A percentile compares a stretch with the other conserved stretches of the same genome.
phyloP scores from a whole-genome alignment of 1,284 basidiomycete species.

The Malassezia arunalokei region DNA sequence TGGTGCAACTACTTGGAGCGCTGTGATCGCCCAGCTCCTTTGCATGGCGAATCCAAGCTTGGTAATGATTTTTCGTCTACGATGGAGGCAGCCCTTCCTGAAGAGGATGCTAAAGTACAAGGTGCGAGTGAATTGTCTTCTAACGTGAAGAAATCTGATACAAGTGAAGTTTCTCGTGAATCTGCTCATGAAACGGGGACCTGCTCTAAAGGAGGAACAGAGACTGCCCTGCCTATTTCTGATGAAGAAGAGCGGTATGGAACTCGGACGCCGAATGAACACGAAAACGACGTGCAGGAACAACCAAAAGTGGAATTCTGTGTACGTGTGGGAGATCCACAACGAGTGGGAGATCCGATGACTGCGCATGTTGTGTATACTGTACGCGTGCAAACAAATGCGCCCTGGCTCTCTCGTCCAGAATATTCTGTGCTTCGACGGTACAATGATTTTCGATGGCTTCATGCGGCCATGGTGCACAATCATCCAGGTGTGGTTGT shows the following conservation, averaged over 20 bases:
- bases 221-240: not conserved
- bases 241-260: constrained; percentile 10
- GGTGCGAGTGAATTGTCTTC: not conserved
- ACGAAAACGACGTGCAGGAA: constrained; percentile 7
- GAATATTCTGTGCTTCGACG: constrained; percentile 64
- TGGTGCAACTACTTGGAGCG: constrained; percentile 26
- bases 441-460: constrained; percentile 94
- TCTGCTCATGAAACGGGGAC: not conserved
- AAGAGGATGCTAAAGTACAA: not conserved
- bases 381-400: constrained; percentile 34
- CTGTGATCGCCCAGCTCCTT: not conserved
- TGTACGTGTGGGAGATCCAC: constrained; percentile 42
- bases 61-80: too few relatives aligned
- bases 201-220: not conserved
- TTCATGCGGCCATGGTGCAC: constrained; percentile 72
- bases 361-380: constrained; percentile 49
- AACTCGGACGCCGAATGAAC: constrained; percentile 10
- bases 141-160: not conserved
- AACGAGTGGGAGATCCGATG: constrained; percentile 40
- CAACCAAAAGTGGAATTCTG: constrained; percentile 17
- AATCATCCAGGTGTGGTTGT: constrained; percentile 97
- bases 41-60: not conserved
- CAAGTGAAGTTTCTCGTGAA: not conserved
- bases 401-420: constrained; percentile 19
- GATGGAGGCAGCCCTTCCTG: not conserved